A percentile compares a stretch with the other conserved stretches of the same genome.
Conservation (phyloP, 1,284 basidiomycete genomes). For the Cutaneotrichosporon sp. region DNA sequence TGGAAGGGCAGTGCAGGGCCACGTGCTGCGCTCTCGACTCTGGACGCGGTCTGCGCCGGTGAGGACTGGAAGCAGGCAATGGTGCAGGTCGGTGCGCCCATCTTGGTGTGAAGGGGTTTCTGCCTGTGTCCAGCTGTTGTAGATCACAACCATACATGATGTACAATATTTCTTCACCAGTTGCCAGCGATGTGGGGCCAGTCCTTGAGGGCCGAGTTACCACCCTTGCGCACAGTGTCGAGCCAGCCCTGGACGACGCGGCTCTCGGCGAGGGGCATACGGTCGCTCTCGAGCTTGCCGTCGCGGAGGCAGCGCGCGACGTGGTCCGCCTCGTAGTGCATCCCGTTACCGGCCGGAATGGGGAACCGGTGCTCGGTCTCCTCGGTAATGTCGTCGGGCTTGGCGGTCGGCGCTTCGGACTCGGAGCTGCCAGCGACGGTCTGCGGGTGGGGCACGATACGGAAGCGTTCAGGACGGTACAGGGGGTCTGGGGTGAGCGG, state of each 20-base stretch:
- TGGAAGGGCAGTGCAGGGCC: constrained; percentile 27
- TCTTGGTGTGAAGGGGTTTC: constrained; percentile 11
- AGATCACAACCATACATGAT: not conserved
- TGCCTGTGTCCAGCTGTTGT: not conserved
- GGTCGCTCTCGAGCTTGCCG: constrained; percentile 68
- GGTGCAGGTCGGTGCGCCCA: constrained; percentile 10
- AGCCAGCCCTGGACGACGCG: constrained; percentile 73
- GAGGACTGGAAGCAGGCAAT: constrained; percentile 18
- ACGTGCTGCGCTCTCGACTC: constrained; percentile 15
- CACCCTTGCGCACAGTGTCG: constrained; percentile 63
- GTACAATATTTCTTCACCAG: not conserved
- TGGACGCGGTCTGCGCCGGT: constrained; percentile 13
- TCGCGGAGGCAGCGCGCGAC: constrained; percentile 74
- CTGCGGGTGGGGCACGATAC: constrained; percentile 9
- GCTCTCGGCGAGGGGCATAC: constrained; percentile 75
- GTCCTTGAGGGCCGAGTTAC: constrained; percentile 35
- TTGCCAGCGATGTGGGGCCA: constrained; percentile 26
- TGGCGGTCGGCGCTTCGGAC: not conserved
- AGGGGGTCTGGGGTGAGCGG: constrained; percentile 8
- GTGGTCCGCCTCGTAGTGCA: constrained; percentile 58
- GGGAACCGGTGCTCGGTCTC: constrained; percentile 16
- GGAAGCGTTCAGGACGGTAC: constrained; percentile 15
- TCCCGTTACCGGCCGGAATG: constrained; percentile 28
- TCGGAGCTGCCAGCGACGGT: constrained; percentile 10
- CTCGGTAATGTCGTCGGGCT: constrained; percentile 7